A percentile compares a stretch with the other conserved stretches of the same genome.
Evolutionary conservation across 345 rosid genomes (phyloP).

Genomic region (Eucalyptus dawsonii): DNA sequence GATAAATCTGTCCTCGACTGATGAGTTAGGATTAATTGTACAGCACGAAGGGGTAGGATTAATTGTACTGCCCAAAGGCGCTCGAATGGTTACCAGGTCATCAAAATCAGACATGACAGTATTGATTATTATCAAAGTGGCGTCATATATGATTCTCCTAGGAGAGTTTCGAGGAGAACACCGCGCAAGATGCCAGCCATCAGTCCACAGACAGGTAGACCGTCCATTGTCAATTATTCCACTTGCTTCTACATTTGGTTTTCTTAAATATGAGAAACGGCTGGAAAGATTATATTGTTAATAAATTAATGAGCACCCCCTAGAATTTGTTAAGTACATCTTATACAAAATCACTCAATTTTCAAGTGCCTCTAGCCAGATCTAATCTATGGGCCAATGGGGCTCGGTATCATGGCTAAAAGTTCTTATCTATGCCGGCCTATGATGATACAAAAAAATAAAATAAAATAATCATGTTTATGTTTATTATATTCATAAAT

Average conservation of each 20-base stretch:
- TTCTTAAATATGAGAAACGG: not conserved
- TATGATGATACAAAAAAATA: not conserved
- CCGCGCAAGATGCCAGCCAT: not conserved
- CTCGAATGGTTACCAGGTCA: not conserved
- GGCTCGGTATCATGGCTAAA: not conserved
- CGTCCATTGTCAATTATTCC: not conserved
- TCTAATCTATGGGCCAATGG: not conserved
- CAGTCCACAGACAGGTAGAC: not conserved
- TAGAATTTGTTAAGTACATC: not conserved
- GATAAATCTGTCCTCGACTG: not conserved
- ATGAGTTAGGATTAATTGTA: not conserved
- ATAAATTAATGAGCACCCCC: not conserved
- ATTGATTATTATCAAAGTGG: not conserved
- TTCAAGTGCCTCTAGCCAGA: not conserved
- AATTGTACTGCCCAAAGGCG: not conserved
- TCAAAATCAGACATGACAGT: not conserved
- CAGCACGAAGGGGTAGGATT: not conserved
- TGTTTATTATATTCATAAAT: not conserved
- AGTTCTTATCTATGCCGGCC: not conserved
- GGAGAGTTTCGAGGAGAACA: not conserved
- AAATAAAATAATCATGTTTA: not conserved
- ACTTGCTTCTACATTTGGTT: not conserved
- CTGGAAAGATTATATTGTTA: not conserved
- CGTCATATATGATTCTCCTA: not conserved
- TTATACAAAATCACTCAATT: not conserved